These are phyloP conservation scores for Ceratobasidium sp. DNA, from an alignment of 1,284 basidiomycete species.

Conservation along the genomic window DNA sequence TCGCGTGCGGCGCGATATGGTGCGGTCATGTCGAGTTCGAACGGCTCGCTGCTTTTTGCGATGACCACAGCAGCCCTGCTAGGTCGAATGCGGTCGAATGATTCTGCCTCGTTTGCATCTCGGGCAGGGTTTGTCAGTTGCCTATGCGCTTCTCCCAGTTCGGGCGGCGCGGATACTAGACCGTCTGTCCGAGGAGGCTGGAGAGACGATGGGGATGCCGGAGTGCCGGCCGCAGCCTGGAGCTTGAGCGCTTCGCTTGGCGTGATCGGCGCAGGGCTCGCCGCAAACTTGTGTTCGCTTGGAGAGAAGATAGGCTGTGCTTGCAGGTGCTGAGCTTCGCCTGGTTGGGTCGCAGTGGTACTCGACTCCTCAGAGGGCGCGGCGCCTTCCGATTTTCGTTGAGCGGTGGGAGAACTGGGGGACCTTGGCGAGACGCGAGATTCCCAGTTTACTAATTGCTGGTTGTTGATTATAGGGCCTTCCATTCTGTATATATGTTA, in stretches of 20 bases:
- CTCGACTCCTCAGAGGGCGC: background rate
- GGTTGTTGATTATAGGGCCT: slow-evolving; percentile 62
- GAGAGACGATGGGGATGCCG: background rate
- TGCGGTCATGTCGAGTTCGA: slow-evolving; percentile 46
- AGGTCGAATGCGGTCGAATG: slow-evolving; percentile 20
- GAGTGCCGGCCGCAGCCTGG: slow-evolving; percentile 18
- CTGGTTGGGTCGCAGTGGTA: slow-evolving; percentile 9
- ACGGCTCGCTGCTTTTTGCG: background rate
- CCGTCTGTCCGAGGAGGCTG: slow-evolving; percentile 43
- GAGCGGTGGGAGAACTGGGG: slow-evolving; percentile 24
- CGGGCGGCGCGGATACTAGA: slow-evolving; percentile 66
- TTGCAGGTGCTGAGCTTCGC: background rate
- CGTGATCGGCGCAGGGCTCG: slow-evolving; percentile 57
- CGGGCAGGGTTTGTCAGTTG: slow-evolving; percentile 42
- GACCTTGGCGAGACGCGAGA: slow-evolving; percentile 47
- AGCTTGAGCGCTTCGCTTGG: slow-evolving; percentile 46
- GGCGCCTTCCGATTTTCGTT: slow-evolving; percentile 32
- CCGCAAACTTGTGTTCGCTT: slow-evolving; percentile 60
- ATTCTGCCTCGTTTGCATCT: slow-evolving; percentile 10
- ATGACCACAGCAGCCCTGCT: slow-evolving; percentile 21
- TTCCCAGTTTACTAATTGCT: slow-evolving; percentile 52
- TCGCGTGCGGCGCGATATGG: slow-evolving; percentile 43
- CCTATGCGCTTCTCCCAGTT: slow-evolving; percentile 60
- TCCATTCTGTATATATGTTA: slow-evolving; percentile 64
- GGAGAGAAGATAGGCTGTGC: slow-evolving; percentile 60